These are phyloP conservation scores for Melaleuca quinquenervia DNA, from an alignment of 345 rosid species.

Conservation along the genomic window DNA sequence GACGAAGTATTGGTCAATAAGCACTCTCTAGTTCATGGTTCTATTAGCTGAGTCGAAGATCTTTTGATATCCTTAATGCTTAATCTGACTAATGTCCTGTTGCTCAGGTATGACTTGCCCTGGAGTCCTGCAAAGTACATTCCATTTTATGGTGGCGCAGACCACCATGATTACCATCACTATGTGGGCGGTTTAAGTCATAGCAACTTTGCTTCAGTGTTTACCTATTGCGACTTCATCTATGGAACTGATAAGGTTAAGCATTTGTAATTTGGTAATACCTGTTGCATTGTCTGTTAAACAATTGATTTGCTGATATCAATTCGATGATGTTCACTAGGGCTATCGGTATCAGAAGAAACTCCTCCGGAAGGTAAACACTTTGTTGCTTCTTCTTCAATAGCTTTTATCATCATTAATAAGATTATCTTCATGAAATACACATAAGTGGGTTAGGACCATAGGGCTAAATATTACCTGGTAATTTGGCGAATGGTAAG, in stretches of 20 bases:
- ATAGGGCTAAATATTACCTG: background rate
- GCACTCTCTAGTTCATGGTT: background rate
- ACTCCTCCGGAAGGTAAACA: conserved; percentile 52
- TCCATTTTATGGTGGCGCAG: conserved; percentile 96
- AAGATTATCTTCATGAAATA: background rate
- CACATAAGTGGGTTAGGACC: background rate
- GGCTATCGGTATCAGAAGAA: conserved; percentile 92
- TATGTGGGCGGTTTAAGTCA: conserved; percentile 98
- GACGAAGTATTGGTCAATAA: background rate
- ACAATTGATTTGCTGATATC: background rate
- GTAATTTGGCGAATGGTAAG: background rate
- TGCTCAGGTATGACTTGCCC: conserved; percentile 74
- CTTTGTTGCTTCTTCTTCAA: background rate
- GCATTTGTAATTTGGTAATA: background rate
- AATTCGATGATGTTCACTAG: conserved; percentile 18
- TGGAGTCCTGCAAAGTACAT: conserved; percentile 82
- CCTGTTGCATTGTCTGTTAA: background rate
- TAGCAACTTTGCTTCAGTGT: conserved; percentile 96
- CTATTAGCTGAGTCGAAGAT: background rate
- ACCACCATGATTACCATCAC: conserved; percentile 94
- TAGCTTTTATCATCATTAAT: background rate
- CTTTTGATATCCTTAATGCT: background rate
- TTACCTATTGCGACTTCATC: conserved; percentile 90
- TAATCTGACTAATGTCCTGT: background rate
- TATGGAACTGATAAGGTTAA: conserved; percentile 95